Evolutionary conservation across 441 rosid species (phyloP), one percentile per base, ranked within the genome.

Genomic region (Omphalea diandra): DNA sequence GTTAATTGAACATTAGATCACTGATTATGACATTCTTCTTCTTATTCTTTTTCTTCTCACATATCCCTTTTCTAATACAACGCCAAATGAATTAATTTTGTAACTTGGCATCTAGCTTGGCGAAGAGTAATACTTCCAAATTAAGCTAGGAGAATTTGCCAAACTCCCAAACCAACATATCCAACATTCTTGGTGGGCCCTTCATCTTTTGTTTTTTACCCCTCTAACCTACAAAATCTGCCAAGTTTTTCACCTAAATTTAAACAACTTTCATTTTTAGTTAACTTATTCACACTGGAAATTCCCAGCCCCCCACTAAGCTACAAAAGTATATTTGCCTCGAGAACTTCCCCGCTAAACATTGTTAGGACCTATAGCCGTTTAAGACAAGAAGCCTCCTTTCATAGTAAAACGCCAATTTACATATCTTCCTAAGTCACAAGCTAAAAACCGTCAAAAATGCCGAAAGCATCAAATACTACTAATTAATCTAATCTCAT

Each of bases 231-330:
- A 2, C 40, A 55, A 29, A 68, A 70, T 27, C 58, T 12, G 50
- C 52, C 40, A n/a, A 60, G n/a, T 70, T 79, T 72, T n/a, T 77
- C 68, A 36, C 74, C 77, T 70, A 75, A 73, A 75, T 49, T 77
- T 68, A 56, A 47, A 41, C 26, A 55, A 41, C 52, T 40, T 31
- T 46, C 38, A 2, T 12, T 26, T 14, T n/a, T 4, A n/a, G 15
- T 40, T 4, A 49, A 49, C 60, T 40, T 67, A 41, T 27, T 9
- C 5, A 14, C 4, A 50, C 14, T 47, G 46, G 57, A 43, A 32
- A 58, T 46, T 46, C 32, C n/a, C 17, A 72, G 27, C 65, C 40
- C 15, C 69, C 67, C 22, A 32, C 76, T 46, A 72, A 6, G 40
- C 53, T 35, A 69, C 86, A 69, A 79, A 72, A 54, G 24, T 22